Percentiles rank a stretch among this genome's conserved stretches.
Conservation (phyloP, 2,329 filamentous ascomycete genomes). For the Raffaelea deltoideospora region DNA sequence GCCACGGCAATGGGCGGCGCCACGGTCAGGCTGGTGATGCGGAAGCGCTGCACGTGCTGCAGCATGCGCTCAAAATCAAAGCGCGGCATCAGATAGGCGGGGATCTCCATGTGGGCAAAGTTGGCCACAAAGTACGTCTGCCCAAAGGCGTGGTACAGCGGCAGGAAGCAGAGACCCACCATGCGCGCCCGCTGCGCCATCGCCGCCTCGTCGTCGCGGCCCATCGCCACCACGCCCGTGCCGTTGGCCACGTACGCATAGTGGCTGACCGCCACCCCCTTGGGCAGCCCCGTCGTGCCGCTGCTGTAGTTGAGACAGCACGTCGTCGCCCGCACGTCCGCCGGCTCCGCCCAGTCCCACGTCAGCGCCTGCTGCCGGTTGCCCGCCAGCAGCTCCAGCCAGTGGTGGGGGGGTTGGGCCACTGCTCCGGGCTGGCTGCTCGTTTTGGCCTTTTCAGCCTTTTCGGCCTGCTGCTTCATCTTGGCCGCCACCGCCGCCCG, state of each 20-base stretch:
- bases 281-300: constrained; percentile 68
- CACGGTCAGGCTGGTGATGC: constrained; percentile 48
- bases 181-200: constrained; percentile 22
- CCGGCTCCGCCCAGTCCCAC: constrained; percentile 49
- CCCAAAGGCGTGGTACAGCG: constrained; percentile 60
- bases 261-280: constrained; percentile 74
- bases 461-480: not conserved
- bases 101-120: constrained; percentile 37
- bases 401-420: constrained; percentile 35
- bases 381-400: constrained; percentile 44
- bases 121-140: constrained; percentile 57
- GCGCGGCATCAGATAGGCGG: constrained; percentile 63
- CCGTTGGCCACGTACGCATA: constrained; percentile 61
- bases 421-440: no score
- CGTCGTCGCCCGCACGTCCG: constrained; percentile 33
- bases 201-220: constrained; percentile 28
- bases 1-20: constrained; percentile 65
- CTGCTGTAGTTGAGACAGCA: constrained; percentile 67
- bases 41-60: constrained; percentile 48
- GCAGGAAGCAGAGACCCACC: constrained; percentile 51
- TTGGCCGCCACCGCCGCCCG: not conserved
- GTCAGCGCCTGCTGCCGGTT: constrained; percentile 29
- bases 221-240: constrained; percentile 37
- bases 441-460: no score
- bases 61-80: constrained; percentile 67